Evolutionary conservation across 2,329 filamentous ascomycete genomes (phyloP).

Genomic region (Penicillium fuscoglaucum): DNA sequence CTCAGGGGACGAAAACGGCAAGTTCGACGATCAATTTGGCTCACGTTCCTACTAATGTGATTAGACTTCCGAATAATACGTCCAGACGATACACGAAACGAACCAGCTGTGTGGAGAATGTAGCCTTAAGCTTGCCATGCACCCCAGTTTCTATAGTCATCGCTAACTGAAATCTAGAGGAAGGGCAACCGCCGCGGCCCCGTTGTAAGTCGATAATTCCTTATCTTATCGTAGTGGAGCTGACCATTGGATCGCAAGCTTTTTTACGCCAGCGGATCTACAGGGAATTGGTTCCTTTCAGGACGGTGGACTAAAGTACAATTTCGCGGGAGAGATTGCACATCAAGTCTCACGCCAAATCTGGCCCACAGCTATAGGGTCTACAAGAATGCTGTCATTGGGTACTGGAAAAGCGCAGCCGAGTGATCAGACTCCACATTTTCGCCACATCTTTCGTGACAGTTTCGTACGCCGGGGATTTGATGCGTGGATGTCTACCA

Average conservation of each 20-base stretch:
- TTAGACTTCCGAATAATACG: constrained; percentile 21
- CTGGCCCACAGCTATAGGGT: constrained; percentile 14
- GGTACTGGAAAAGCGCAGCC: constrained; percentile 12
- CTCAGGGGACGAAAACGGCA: background rate
- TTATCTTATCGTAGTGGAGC: too few species aligned
- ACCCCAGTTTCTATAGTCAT: background rate
- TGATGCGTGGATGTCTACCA: constrained; percentile 23
- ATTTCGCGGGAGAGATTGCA: constrained; percentile 16
- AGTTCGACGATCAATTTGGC: too few species aligned
- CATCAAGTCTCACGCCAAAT: constrained; percentile 16
- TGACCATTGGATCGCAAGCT: constrained; percentile 14
- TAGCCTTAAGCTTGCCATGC: background rate
- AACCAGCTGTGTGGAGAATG: constrained; percentile 19
- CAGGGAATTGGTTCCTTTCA: constrained; percentile 16
- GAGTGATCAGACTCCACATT: constrained; percentile 12
- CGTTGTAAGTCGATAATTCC: constrained; percentile 19
- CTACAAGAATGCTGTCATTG: constrained; percentile 19
- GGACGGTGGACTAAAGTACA: constrained; percentile 18
- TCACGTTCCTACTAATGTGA: background rate
- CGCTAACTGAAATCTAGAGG: constrained; percentile 11
- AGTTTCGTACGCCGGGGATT: constrained; percentile 23
- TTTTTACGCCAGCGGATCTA: constrained; percentile 20
- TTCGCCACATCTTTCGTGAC: constrained; percentile 24
- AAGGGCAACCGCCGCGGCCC: constrained; percentile 22
- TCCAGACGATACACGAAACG: background rate